Base-by-base conservation (phyloP, 352 stramenopile species). In the Globisporangium splendens region DNA sequence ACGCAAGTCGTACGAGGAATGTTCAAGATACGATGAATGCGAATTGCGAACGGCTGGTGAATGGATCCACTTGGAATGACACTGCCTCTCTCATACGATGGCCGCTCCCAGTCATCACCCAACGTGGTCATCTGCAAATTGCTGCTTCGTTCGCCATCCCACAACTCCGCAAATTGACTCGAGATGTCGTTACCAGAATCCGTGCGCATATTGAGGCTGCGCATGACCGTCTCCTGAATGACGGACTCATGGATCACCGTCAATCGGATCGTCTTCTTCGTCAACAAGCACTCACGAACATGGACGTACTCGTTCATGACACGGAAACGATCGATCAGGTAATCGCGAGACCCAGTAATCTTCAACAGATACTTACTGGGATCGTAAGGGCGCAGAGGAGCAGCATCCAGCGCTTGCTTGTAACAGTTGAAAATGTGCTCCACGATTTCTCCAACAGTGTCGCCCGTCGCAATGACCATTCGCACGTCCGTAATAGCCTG, bases 401-500 rank as follows among this genome's bases (percentile, higher is more conserved):
- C 83, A 0, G 85, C 83, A 65, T 93, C 83, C 4, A 93, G 62
- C 17, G 74, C 76, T 59, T 89, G 78, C 59, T 91, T 84, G 74
- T 95, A 95, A 59, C 82, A 95, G 55, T 92, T 91, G 61, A 95
- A 95, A 24, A 95, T 93, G 54, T 91, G 81, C 75, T 93, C 85
- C 24, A 95, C 85, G 63, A 92, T 92, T 65, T 95, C 79, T 5
- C 79, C 81, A n/a, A 95, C 85, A 1, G 85, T 95, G 63, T 95
- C 84, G 5, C 80, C 76, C 0, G 83, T 89, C 1, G 80, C 77
- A 24, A 93, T 86, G 44, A 92, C 81, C 83, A 95, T 92, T 28
- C 85, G 83, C 54, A 93, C 85, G 65, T 95, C 85, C 18, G 83
- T 95, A 18, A 92, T 86, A 11, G 83, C 85, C 46, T 88, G 86